Base-by-base conservation (phyloP, 257 asterid species). In the Solanum clarkiae region DNA sequence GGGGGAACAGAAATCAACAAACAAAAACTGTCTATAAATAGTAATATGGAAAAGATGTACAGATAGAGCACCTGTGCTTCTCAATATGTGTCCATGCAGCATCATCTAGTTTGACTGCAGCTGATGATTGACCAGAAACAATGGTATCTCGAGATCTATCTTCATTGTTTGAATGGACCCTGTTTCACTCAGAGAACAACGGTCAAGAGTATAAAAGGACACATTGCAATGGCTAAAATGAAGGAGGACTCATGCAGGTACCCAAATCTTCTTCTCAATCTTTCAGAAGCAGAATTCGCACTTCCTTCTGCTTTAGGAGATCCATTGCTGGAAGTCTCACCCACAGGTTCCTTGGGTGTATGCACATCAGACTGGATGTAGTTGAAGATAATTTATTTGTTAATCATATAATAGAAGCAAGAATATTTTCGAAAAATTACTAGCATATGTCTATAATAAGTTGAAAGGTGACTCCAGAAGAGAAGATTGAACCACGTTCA, bases 221-320 rank as follows among this genome's bases (percentile, higher is more conserved):
- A 86, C 20, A 72, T 49, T 57, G 75, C 79, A 49, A 84, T 74
- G 68, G 42, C 1, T 82, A 63, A 29, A 53, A 69, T 36, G 29
- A 66, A 9, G 66, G 12, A 36, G 40, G 17, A 36, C 3, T 20
- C 12, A 49, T 40, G 85, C 85, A 10, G 49, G 71, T 89, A 97
- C 98, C 87, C 90, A 86, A 83, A 10, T 90, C 99, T 94, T 91
- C 96, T 92, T 90, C 99, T 92, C 88, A 95, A 89, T 85, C 98
- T 98, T 88, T 85, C 89, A 81, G 91, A 88, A 83, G 92, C 87
- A 82, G 95, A 87, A 59, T 69, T 89, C 51, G 87, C 68, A 87
- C 83, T 87, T 74, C 91, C 97, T 77, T 85, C 94, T 32, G 92
- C 72, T 83, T 80, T 88, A 84, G 91, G 93, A 86, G 92, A 83